Conservation (phyloP, 768 basidiomycete genomes). For the Hericium coralloides region DNA sequence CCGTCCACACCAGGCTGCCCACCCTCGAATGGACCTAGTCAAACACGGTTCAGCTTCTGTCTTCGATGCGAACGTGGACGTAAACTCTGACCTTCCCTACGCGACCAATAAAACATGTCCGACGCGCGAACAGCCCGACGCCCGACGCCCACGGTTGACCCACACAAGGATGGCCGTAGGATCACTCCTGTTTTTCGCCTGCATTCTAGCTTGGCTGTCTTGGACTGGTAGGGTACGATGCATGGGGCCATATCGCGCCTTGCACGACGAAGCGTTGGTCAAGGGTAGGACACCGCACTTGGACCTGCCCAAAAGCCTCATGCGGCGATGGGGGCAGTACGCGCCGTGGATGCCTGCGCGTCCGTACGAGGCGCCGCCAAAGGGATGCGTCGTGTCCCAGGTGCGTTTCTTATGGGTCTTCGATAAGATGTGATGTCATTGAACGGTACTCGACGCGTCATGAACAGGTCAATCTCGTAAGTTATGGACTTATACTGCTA, state of each 20-base stretch:
- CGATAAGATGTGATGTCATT: background rate
- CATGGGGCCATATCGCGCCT: background rate
- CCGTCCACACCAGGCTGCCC: too few species aligned
- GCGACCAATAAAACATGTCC: too few species aligned
- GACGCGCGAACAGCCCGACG: too few species aligned
- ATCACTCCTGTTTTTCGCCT: background rate
- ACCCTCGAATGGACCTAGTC: too few species aligned
- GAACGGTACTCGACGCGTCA: background rate
- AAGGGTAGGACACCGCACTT: constrained; percentile 1
- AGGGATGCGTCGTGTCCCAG: constrained; percentile 45
- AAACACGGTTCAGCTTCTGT: too few species aligned
- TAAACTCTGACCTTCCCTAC: too few species aligned
- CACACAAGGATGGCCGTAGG: background rate
- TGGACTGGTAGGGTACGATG: constrained; percentile 27
- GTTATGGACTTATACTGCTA: constrained; percentile 13
- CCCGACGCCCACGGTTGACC: too few species aligned
- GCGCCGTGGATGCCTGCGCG: constrained; percentile 48
- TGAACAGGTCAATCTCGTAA: constrained; percentile 50
- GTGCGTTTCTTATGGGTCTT: constrained; percentile 21
- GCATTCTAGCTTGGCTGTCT: background rate
- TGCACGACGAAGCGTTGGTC: background rate
- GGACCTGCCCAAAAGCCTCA: constrained; percentile 3
- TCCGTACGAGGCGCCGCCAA: constrained; percentile 37
- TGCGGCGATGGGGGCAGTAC: constrained; percentile 44
- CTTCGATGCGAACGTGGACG: too few species aligned